phyloP scores from a whole-genome alignment of 805 yeast genomes.

The Novakomyces olei region DNA sequence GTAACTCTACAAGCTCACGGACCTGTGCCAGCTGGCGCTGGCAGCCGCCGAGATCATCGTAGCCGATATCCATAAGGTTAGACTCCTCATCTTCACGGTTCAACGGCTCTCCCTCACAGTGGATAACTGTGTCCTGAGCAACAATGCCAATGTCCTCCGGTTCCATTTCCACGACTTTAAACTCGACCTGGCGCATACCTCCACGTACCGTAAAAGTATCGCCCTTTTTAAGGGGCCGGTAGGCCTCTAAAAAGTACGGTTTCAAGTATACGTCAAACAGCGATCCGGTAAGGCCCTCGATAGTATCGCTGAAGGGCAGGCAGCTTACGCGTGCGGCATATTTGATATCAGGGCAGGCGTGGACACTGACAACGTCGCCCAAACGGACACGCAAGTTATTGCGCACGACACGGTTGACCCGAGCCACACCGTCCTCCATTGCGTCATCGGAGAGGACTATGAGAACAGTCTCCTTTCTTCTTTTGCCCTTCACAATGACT shows the following conservation, averaged over 20 bases:
- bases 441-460: conserved; percentile 93
- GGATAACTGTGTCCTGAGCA: conserved; percentile 94
- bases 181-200: conserved; percentile 98
- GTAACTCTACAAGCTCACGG: conserved; percentile 93
- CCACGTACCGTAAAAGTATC: conserved; percentile 93
- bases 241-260: conserved; percentile 97
- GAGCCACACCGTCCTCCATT: conserved; percentile 81
- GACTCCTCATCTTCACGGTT: conserved; percentile 96
- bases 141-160: conserved; percentile 95
- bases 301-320: conserved; percentile 91
- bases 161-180: conserved; percentile 93
- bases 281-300: conserved; percentile 93
- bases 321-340: conserved; percentile 88
- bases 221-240: conserved; percentile 94
- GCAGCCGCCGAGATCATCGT: conserved; percentile 97
- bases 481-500: conserved; percentile 90
- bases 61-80: conserved; percentile 89
- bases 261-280: conserved; percentile 86
- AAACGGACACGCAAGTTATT: conserved; percentile 82
- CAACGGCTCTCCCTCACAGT: conserved; percentile 97
- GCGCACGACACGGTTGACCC: conserved; percentile 89
- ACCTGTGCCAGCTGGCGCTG: conserved; percentile 99
- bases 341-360: conserved; percentile 95
- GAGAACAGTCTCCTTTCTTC: conserved; percentile 90
- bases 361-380: conserved; percentile 78